Evolutionary conservation across 140 eudicot species (phyloP), one percentile per base, ranked within the genome.

Genomic region (Ambrosia hybrid): DNA sequence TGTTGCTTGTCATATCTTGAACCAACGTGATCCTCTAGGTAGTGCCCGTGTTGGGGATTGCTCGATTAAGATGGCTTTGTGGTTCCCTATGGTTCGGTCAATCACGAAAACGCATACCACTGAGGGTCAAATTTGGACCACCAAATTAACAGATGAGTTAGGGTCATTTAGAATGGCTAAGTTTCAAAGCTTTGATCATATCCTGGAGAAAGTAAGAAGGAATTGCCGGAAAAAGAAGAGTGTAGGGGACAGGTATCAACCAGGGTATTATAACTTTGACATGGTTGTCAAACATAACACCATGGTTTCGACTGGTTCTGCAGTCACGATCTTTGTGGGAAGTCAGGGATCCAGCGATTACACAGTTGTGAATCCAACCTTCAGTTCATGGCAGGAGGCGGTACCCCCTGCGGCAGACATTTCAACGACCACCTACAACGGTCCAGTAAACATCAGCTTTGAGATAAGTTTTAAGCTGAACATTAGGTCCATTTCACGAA

Each of bases 381-480:
- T 16, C 62, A 46, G 2, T 15, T 34, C 63, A 48, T 63, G 38
- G 70, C 11, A 30, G 34, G 70, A 7, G 7, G 65, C 16, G 5
- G 1, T 9, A 21, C 51, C 49, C 4, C 78, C 65, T 2, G 9
- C 16, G 52, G 30, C 11, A 14, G 59, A 16, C 38, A 30, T 14
- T 7, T 58, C 64, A 59, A 48, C 51, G 6, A 36, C 36, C 45
- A 14, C 41, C 34, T 1, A 38, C 61, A 62, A n/a, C 39, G 9
- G 59, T 65, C 79, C 64, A 38, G 14, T 67, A 60, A 89, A 85
- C 63, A 73, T 87, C 62, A 87, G 84, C 83, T 81, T 78, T 62
- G 76, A 69, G 39, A 45, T 90, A 38, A 74, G 70, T 51, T 78
- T 85, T 67, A 17, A 3, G 34, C 38, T 65, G 39, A 10, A 13